Conservation (phyloP, 2,329 filamentous ascomycete genomes). For the Ophiosphaerella korrae region DNA sequence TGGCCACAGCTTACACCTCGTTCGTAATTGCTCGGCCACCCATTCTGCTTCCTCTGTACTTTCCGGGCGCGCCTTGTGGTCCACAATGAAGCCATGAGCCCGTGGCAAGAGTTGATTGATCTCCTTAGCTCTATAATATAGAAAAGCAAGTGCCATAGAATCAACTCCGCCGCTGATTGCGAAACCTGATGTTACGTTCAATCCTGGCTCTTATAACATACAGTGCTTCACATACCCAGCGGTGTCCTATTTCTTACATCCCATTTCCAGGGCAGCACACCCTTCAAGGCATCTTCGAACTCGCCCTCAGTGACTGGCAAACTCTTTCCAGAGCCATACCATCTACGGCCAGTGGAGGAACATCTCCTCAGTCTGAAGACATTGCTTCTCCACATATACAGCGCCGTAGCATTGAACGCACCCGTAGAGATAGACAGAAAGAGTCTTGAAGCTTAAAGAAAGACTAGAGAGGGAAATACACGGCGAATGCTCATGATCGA, state of each 20-base stretch:
- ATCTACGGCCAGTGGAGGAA: conserved; percentile 28
- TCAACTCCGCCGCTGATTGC: conserved; percentile 93
- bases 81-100: conserved; percentile 64
- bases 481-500: neutral
- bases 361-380: conserved; percentile 37
- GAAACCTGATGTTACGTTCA: conserved; percentile 53
- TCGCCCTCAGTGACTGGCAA: conserved; percentile 32
- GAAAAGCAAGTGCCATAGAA: conserved; percentile 90
- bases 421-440: neutral
- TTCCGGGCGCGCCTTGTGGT: conserved; percentile 62
- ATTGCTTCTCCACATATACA: conserved; percentile 45
- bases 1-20: conserved; percentile 47
- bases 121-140: conserved; percentile 58
- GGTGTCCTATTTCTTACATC: neutral
- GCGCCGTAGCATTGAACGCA: conserved; percentile 22
- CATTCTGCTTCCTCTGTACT: conserved; percentile 61
- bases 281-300: conserved; percentile 26
- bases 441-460: neutral
- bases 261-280: conserved; percentile 8
- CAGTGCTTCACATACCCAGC: conserved; percentile 21
- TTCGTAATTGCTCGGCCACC: conserved; percentile 54
- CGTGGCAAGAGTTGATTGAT: conserved; percentile 16
- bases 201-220: neutral
- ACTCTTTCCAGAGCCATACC: conserved; percentile 26
- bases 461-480: conserved; percentile 3